Evolutionary conservation across 2,329 filamentous ascomycete genomes (phyloP).

Genomic region (Lecanicillium sp.): DNA sequence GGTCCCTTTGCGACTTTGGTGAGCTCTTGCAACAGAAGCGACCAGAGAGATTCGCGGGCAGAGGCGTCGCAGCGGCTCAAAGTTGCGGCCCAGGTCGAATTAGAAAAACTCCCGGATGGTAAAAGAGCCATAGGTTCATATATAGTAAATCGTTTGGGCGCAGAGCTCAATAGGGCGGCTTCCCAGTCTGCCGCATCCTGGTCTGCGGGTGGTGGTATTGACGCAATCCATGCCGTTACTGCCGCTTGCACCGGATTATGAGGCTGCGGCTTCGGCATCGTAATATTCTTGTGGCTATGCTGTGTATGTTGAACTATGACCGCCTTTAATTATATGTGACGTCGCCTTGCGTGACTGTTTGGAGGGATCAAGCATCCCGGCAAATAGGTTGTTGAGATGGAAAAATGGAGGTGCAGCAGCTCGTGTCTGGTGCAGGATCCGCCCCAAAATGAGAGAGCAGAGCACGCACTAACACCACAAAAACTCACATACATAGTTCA

Average conservation of each 20-base stretch:
- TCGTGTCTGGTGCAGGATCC: too few species aligned
- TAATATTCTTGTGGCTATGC: background rate
- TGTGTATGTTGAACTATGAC: too few species aligned
- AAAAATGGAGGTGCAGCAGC: too few species aligned
- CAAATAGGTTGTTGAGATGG: too few species aligned
- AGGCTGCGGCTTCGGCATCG: constrained; percentile 8
- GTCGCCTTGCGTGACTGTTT: too few species aligned
- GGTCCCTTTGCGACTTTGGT: constrained; percentile 29
- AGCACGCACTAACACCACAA: too few species aligned
- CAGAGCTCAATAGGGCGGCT: constrained; percentile 26
- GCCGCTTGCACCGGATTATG: constrained; percentile 24
- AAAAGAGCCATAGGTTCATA: constrained; percentile 56
- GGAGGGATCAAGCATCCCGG: too few species aligned
- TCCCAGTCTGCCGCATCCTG: constrained; percentile 10
- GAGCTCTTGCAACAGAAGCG: constrained; percentile 37
- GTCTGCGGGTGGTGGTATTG: constrained; percentile 3
- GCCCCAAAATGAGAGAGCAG: too few species aligned
- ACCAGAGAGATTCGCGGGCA: constrained; percentile 35
- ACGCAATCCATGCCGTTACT: constrained; percentile 19
- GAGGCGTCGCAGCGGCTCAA: constrained; percentile 19
- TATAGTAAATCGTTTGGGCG: constrained; percentile 51
- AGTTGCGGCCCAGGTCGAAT: constrained; percentile 29
- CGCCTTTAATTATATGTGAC: too few species aligned
- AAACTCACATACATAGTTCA: too few species aligned
- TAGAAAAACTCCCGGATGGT: constrained; percentile 49